Percentiles rank a stretch among this genome's conserved stretches.
Evolutionary conservation across 139 green algal genomes (phyloP).

Genomic region (Yamagishiella unicocca): DNA sequence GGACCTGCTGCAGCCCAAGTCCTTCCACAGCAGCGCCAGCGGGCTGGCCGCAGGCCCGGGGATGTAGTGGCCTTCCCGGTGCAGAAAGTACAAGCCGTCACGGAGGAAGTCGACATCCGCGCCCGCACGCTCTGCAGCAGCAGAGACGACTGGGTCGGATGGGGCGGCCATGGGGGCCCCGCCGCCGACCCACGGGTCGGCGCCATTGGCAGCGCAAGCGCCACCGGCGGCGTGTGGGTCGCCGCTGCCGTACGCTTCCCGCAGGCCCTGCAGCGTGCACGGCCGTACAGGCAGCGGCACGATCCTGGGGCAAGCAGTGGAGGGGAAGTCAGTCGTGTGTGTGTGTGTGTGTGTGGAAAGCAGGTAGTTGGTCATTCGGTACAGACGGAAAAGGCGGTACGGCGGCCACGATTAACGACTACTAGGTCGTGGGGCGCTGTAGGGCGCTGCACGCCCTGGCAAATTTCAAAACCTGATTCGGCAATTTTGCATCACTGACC

Average conservation of each 20-base stretch:
- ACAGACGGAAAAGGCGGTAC: no score
- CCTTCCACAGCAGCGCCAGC: slow-evolving; percentile 94
- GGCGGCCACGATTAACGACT: no score
- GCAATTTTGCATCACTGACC: no score
- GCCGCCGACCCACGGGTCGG: neutral
- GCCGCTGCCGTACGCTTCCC: slow-evolving; percentile 44
- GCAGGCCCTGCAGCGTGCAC: slow-evolving; percentile 63
- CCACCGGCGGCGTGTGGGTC: neutral
- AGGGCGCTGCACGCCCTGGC: no score
- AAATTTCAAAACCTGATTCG: no score
- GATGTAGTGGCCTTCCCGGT: slow-evolving; percentile 84
- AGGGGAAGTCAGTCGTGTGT: no score
- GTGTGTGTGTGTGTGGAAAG: no score
- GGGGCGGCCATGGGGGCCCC: neutral
- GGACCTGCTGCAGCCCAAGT: slow-evolving; percentile 75
- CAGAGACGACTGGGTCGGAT: neutral
- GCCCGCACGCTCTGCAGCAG: neutral
- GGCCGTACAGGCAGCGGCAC: slow-evolving; percentile 48
- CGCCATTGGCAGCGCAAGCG: neutral
- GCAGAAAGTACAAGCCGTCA: slow-evolving; percentile 88
- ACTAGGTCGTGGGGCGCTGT: no score
- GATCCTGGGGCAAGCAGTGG: slow-evolving; percentile 21
- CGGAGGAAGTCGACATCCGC: slow-evolving; percentile 62
- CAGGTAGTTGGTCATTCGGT: no score
- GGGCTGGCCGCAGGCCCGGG: slow-evolving; percentile 66